Evolutionary conservation across 495 filamentous ascomycete genomes (phyloP), one percentile per base, ranked within the genome.

Genomic region (Podospora bellae-mahoneyi): DNA sequence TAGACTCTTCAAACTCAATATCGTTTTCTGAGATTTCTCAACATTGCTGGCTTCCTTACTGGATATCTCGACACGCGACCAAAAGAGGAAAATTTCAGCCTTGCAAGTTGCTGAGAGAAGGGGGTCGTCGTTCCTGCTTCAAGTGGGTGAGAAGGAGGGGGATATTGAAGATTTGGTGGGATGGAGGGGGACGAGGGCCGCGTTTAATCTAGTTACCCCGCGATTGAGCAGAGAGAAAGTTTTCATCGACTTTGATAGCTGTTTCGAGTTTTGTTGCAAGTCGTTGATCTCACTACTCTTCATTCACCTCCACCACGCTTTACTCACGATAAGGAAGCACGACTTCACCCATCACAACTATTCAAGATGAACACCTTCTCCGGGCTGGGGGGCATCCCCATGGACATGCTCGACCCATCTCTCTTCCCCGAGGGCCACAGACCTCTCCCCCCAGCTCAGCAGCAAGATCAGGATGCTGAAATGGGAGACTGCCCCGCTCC

Each of bases 361-460:
- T 13, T 13, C 9, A 7, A 48, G 9, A 48, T 48, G 39, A 10
- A 48, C 23, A 23, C 23, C 3, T 48, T 48, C 15, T 3, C 39
- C 9, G 39, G 39, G 13, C 9, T 48, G 13, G 54, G 20, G 28
- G 27, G 18, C 1, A 63, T 68, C 39, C 60, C 66, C 10, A 13
- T 69, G 7, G 66, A 30, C 64, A 67, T 66, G 60, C n/a, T 71
- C 2, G 69, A 71, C 60, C 69, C 69, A 15, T 68, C 56, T 27
- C 30, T 72, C 5, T 70, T 66, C 44, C 59, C 61, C 1, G 30
- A 39, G 58, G 20, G 60, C 20, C 10, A 18, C 26, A 15, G 56
- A 62, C 56, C 60, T 23, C 5, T n/a, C 18, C 10, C 32, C 19
- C 30, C 19, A 63, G 30, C 30, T 32, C 32, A 67, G 27, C 65